Percentiles rank a stretch among this genome's conserved stretches.
Evolutionary conservation across 495 filamentous ascomycete species (phyloP).

Genomic region (Daldinia loculata): DNA sequence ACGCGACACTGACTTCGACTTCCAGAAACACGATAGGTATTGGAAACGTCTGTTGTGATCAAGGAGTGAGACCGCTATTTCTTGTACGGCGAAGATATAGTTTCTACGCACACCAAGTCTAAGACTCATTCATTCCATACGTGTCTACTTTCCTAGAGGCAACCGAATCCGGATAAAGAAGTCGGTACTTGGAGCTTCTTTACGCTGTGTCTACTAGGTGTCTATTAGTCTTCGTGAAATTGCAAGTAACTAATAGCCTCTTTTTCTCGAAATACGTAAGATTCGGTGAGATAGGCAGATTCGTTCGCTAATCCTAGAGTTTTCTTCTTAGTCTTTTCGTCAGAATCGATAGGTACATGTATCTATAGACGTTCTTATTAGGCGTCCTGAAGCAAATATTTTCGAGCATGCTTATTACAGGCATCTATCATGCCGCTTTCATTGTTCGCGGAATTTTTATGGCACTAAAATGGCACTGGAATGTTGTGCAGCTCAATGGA

Average conservation of each 20-base stretch:
- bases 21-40: conserved; percentile 9
- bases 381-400: neutral
- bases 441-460: conserved; percentile 22
- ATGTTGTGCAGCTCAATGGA: conserved; percentile 33
- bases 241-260: neutral
- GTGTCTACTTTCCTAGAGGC: neutral
- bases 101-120: neutral
- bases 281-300: neutral
- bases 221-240: neutral
- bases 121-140: conserved; percentile 5
- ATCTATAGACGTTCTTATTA: neutral
- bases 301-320: neutral
- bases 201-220: neutral
- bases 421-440: conserved; percentile 30
- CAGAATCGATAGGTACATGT: neutral
- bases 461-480: conserved; percentile 17
- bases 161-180: conserved; percentile 36
- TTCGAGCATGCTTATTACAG: neutral
- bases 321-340: neutral
- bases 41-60: conserved; percentile 21
- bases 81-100: neutral
- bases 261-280: neutral
- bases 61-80: conserved; percentile 14
- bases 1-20: neutral
- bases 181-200: neutral